These are phyloP conservation scores for Pseudocercospora crystallina DNA, from an alignment of 2,329 filamentous ascomycete species.

Conservation along the genomic window DNA sequence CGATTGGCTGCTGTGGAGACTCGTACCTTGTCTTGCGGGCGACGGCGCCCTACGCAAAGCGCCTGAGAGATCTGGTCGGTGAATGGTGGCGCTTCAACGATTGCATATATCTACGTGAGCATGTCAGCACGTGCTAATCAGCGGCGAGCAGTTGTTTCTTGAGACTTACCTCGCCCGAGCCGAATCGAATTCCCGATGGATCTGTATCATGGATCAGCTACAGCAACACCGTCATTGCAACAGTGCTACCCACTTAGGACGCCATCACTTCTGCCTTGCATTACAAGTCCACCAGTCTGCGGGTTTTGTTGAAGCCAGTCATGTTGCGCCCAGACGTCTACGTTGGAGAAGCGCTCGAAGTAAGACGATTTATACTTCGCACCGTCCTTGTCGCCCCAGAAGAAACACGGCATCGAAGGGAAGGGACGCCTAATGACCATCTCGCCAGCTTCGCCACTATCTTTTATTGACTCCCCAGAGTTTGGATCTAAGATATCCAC, in stretches of 20 bases:
- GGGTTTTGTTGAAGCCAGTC: conserved; percentile 48
- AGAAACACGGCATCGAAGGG: conserved; percentile 48
- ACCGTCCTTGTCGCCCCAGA: conserved; percentile 45
- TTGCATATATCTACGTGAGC: conserved; percentile 41
- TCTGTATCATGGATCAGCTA: conserved; percentile 24
- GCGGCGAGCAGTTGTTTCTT: not conserved
- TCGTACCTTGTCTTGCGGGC: conserved; percentile 31
- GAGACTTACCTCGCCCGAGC: conserved; percentile 38
- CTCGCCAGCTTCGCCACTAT: conserved; percentile 43
- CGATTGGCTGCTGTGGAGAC: conserved; percentile 25
- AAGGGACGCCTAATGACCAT: conserved; percentile 48
- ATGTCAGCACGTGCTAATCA: conserved; percentile 1
- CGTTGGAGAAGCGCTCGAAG: conserved; percentile 44
- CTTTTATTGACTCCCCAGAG: conserved; percentile 38
- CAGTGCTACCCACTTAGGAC: conserved; percentile 39
- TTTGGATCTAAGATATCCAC: conserved; percentile 47
- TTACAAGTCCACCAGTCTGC: conserved; percentile 41
- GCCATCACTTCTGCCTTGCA: conserved; percentile 49
- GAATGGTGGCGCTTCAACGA: conserved; percentile 45
- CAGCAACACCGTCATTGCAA: not conserved
- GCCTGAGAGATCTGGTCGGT: conserved; percentile 39
- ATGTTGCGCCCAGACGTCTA: conserved; percentile 47
- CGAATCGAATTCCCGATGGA: conserved; percentile 50
- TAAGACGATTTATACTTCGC: conserved; percentile 47
- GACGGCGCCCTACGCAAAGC: conserved; percentile 41